Evolutionary conservation across 148 eudicot genomes (phyloP).

Genomic region (Dianthus caryophyllus): DNA sequence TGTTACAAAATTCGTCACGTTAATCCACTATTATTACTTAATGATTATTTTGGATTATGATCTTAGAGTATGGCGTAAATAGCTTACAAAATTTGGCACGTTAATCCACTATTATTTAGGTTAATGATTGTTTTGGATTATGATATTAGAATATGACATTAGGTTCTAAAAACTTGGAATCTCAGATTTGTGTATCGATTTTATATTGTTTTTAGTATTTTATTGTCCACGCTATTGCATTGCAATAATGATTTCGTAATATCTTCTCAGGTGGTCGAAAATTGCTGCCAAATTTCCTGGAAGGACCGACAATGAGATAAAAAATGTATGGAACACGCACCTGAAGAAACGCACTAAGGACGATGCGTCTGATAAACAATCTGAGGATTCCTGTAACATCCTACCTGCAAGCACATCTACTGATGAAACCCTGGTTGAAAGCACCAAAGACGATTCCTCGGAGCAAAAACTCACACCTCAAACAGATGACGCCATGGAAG

Average conservation of each 20-base stretch:
- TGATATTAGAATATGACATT: no score
- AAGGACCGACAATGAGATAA: slow-evolving; percentile 51
- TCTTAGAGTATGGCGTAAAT: not conserved
- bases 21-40: not conserved
- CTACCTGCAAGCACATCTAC: slow-evolving; percentile 8
- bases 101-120: no score
- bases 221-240: not conserved
- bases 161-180: no score
- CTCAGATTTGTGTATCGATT: no score
- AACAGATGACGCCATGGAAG: not conserved
- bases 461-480: not conserved
- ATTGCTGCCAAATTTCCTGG: slow-evolving; percentile 45
- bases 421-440: slow-evolving; percentile 12
- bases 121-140: no score
- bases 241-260: not conserved
- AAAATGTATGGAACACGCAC: slow-evolving; percentile 51
- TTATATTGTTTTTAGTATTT: not conserved
- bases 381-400: not conserved
- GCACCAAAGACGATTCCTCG: not conserved
- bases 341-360: slow-evolving; percentile 38
- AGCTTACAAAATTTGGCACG: not conserved
- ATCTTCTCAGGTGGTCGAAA: slow-evolving; percentile 41
- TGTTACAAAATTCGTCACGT: not conserved
- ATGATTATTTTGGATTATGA: no score
- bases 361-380: not conserved